A percentile compares a stretch with the other conserved stretches of the same genome.
These are phyloP conservation scores for Leavenworthia alabamica DNA, from an alignment of 345 rosid species.

Conservation along the genomic window DNA sequence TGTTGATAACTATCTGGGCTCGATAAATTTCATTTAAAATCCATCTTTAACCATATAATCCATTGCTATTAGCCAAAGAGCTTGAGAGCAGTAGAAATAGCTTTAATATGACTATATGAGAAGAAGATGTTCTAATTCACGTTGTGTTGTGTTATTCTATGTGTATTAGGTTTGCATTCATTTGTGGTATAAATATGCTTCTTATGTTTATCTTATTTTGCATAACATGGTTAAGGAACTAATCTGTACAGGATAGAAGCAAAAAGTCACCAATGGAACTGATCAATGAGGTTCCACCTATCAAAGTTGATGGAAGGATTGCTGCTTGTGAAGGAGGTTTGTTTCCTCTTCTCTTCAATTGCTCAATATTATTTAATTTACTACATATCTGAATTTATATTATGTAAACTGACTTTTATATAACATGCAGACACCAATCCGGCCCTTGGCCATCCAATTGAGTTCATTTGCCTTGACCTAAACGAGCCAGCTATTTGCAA, in stretches of 20 bases:
- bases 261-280: constrained; percentile 98
- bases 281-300: constrained; percentile 95
- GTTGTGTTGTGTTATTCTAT: too few species aligned
- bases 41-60: too few species aligned
- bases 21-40: neutral
- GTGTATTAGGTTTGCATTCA: neutral
- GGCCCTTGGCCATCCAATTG: constrained; percentile 95
- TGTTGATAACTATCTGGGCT: neutral
- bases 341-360: constrained; percentile 8
- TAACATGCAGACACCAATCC: constrained; percentile 55
- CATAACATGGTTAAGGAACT: neutral
- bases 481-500: constrained; percentile 90
- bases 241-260: constrained; percentile 54
- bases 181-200: too few species aligned
- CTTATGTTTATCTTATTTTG: too few species aligned
- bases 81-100: too few species aligned
- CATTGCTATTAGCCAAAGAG: neutral
- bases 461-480: constrained; percentile 89
- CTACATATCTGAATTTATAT: too few species aligned
- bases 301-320: constrained; percentile 90
- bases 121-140: too few species aligned
- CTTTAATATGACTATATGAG: too few species aligned
- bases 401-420: neutral
- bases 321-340: constrained; percentile 98
- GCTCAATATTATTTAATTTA: neutral